Evolutionary conservation across 1,284 basidiomycete species (phyloP).

Genomic region (Austroboletus novae-zelandiae): DNA sequence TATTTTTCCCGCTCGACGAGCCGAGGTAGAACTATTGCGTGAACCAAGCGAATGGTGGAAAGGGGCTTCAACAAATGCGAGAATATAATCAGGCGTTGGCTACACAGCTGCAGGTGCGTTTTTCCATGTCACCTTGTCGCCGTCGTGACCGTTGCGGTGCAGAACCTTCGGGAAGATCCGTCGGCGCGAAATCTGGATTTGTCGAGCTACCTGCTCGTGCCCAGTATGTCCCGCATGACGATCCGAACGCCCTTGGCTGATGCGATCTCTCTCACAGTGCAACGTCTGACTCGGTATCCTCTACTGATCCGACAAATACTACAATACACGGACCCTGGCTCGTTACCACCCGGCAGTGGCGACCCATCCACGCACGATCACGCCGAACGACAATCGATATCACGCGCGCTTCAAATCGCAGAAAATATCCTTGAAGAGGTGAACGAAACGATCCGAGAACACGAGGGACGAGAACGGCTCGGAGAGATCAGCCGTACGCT

Average conservation of each 20-base stretch:
- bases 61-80: slow-evolving; percentile 74
- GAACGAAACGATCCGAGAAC: slow-evolving; percentile 88
- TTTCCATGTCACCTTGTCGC: not conserved
- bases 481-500: slow-evolving; percentile 72
- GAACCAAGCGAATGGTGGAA: slow-evolving; percentile 81
- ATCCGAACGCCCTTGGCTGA: not conserved
- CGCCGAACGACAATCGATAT: slow-evolving; percentile 55
- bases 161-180: slow-evolving; percentile 74
- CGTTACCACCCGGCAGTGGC: not conserved
- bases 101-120: slow-evolving; percentile 62
- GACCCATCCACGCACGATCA: slow-evolving; percentile 10
- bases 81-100: slow-evolving; percentile 66
- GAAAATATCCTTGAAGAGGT: slow-evolving; percentile 77
- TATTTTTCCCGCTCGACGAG: not conserved
- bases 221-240: slow-evolving; percentile 56
- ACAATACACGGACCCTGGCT: slow-evolving; percentile 61
- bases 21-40: slow-evolving; percentile 80
- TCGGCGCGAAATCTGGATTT: slow-evolving; percentile 82
- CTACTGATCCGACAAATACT: slow-evolving; percentile 85
- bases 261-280: slow-evolving; percentile 56
- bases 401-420: slow-evolving; percentile 57
- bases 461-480: slow-evolving; percentile 76
- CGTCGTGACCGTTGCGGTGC: not conserved
- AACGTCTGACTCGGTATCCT: slow-evolving; percentile 91
- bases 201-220: slow-evolving; percentile 86